Evolutionary conservation across 495 filamentous ascomycete species (phyloP).

Genomic region (Pyrenula massariospora): DNA sequence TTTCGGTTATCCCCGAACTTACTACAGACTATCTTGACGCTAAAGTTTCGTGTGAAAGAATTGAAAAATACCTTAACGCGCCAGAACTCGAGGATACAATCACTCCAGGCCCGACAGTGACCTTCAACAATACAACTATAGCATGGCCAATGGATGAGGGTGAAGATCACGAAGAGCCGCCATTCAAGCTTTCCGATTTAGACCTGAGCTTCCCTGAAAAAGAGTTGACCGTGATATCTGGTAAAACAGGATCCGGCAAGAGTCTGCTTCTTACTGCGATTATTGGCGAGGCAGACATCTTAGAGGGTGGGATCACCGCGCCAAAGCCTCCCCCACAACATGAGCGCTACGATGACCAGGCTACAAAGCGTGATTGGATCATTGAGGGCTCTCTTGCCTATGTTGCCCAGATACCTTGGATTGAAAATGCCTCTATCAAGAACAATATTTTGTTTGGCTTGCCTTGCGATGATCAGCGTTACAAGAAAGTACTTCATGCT

Average conservation of each 20-base stretch:
- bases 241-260: slow-evolving; percentile 52
- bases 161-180: slow-evolving; percentile 35
- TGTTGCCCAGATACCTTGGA: slow-evolving; percentile 77
- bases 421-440: slow-evolving; percentile 68
- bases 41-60: slow-evolving; percentile 60
- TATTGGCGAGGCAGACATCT: slow-evolving; percentile 45
- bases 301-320: slow-evolving; percentile 34
- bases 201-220: slow-evolving; percentile 53
- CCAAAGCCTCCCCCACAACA: slow-evolving; percentile 21
- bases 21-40: slow-evolving; percentile 58
- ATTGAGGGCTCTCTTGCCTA: slow-evolving; percentile 58
- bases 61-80: slow-evolving; percentile 57
- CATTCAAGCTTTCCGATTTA: slow-evolving; percentile 51
- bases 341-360: slow-evolving; percentile 38
- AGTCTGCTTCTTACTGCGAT: slow-evolving; percentile 49
- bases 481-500: slow-evolving; percentile 49
- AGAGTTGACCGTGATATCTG: slow-evolving; percentile 53
- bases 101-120: slow-evolving; percentile 41
- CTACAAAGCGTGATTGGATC: slow-evolving; percentile 57
- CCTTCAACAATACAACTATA: slow-evolving; percentile 57
- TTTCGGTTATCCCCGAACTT: slow-evolving; percentile 63
- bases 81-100: slow-evolving; percentile 49
- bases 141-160: slow-evolving; percentile 52
- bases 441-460: slow-evolving; percentile 67
- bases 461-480: slow-evolving; percentile 52